These are phyloP conservation scores for Schwanniomyces polymorphus DNA, from an alignment of 805 yeast genomes.

Conservation along the genomic window DNA sequence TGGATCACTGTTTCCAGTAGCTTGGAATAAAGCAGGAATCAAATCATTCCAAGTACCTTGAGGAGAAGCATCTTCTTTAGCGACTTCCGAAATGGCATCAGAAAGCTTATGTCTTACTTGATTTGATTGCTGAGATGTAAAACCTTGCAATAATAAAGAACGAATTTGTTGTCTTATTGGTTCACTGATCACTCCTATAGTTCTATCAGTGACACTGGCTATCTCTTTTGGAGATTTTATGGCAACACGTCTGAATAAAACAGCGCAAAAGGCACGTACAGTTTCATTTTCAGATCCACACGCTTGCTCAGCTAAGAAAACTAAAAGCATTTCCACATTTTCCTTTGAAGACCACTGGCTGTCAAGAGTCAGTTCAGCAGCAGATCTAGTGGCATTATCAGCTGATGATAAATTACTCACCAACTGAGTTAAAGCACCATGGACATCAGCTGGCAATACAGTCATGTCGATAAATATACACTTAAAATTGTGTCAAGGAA, in stretches of 20 bases:
- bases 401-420: constrained; percentile 72
- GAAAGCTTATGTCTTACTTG: constrained; percentile 87
- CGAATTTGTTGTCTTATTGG: constrained; percentile 65
- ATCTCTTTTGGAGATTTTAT: constrained; percentile 71
- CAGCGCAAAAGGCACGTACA: constrained; percentile 76
- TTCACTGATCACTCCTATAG: constrained; percentile 67
- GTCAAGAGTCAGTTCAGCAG: constrained; percentile 74
- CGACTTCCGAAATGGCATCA: constrained; percentile 92
- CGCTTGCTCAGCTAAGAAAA: constrained; percentile 82
- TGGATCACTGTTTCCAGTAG: constrained; percentile 54
- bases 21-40: constrained; percentile 70
- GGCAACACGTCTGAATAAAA: constrained; percentile 84
- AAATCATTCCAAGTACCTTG: constrained; percentile 74
- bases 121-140: constrained; percentile 64
- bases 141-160: constrained; percentile 67
- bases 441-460: constrained; percentile 60
- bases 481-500: not conserved
- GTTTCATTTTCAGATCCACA: constrained; percentile 55
- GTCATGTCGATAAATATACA: constrained; percentile 26
- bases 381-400: constrained; percentile 70
- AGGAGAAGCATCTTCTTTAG: constrained; percentile 59
- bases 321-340: constrained; percentile 66
- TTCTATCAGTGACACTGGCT: constrained; percentile 69
- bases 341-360: constrained; percentile 71
- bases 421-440: constrained; percentile 53